These are phyloP conservation scores for Emergomyces orientalis DNA, from an alignment of 2,329 filamentous ascomycete genomes.

Conservation along the genomic window DNA sequence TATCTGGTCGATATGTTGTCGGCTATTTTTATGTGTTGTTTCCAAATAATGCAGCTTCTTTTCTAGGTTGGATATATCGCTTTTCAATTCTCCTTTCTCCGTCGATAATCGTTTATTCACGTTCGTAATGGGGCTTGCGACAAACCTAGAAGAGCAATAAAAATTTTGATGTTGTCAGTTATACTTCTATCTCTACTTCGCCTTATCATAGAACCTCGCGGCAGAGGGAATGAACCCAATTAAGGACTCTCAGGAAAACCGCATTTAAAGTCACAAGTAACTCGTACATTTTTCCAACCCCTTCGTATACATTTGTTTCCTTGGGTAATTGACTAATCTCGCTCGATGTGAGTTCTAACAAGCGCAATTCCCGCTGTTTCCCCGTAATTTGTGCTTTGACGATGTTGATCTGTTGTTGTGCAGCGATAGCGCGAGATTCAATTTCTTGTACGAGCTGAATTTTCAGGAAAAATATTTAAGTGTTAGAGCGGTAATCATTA, in stretches of 20 bases:
- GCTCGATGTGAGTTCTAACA: constrained; percentile 75
- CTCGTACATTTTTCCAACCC: constrained; percentile 88
- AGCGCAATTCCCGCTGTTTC: constrained; percentile 80
- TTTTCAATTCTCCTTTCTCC: constrained; percentile 65
- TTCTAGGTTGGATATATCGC: constrained; percentile 68
- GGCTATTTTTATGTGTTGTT: constrained; percentile 90
- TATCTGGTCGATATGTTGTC: constrained; percentile 82
- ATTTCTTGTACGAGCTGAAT: constrained; percentile 81
- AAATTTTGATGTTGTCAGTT: neutral
- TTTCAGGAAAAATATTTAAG: neutral
- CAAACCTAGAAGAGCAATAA: constrained; percentile 60
- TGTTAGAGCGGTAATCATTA: neutral
- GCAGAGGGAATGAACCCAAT: constrained; percentile 3
- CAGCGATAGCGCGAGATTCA: constrained; percentile 74
- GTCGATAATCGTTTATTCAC: constrained; percentile 66
- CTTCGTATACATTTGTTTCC: constrained; percentile 79
- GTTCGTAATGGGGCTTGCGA: constrained; percentile 61
- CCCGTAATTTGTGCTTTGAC: constrained; percentile 73
- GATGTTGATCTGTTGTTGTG: constrained; percentile 85
- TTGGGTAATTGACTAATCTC: constrained; percentile 70
- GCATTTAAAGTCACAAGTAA: neutral
- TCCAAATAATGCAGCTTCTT: constrained; percentile 91
- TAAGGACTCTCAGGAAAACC: neutral
- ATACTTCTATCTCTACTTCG: neutral
- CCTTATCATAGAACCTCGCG: neutral